Evolutionary conservation across 2,329 filamentous ascomycete genomes (phyloP).

Genomic region (Aspergillus sp.): DNA sequence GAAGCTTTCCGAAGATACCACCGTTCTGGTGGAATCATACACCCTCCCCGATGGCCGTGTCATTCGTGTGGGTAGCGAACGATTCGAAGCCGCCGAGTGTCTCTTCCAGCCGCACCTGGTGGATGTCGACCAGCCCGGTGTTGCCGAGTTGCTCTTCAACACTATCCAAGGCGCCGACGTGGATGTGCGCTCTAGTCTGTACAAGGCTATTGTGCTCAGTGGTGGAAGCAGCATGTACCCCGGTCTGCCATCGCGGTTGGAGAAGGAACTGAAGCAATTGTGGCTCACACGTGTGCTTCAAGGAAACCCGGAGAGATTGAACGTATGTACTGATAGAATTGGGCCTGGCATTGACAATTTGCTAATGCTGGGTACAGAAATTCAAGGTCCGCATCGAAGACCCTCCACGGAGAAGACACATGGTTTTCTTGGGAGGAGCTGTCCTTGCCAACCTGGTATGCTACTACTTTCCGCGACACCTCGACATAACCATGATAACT

Average conservation of each 20-base stretch:
- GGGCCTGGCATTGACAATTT: not conserved
- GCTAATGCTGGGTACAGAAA: slow-evolving; percentile 53
- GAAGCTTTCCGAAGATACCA: slow-evolving; percentile 93
- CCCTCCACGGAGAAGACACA: slow-evolving; percentile 89
- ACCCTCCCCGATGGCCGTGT: slow-evolving; percentile 94
- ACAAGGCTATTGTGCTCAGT: slow-evolving; percentile 95
- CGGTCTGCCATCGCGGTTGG: slow-evolving; percentile 84
- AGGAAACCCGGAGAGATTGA: slow-evolving; percentile 87
- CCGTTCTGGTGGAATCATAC: slow-evolving; percentile 94
- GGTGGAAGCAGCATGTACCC: slow-evolving; percentile 99
- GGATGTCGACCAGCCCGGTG: slow-evolving; percentile 93
- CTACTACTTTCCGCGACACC: slow-evolving; percentile 3
- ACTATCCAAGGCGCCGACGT: slow-evolving; percentile 96
- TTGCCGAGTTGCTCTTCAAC: slow-evolving; percentile 97
- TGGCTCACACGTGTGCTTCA: slow-evolving; percentile 90
- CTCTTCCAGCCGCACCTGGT: slow-evolving; percentile 98
- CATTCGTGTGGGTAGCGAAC: slow-evolving; percentile 91
- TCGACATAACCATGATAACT: slow-evolving; percentile 3
- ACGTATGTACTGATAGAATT: slow-evolving; percentile 41
- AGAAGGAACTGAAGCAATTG: slow-evolving; percentile 98
- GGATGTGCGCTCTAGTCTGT: slow-evolving; percentile 86
- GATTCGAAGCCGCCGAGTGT: slow-evolving; percentile 96
- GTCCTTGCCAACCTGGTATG: slow-evolving; percentile 87
- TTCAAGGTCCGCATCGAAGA: slow-evolving; percentile 99
- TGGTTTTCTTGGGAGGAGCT: slow-evolving; percentile 98